These are phyloP conservation scores for Termitomyces sp. DNA, from an alignment of 768 basidiomycete species.

Conservation along the genomic window DNA sequence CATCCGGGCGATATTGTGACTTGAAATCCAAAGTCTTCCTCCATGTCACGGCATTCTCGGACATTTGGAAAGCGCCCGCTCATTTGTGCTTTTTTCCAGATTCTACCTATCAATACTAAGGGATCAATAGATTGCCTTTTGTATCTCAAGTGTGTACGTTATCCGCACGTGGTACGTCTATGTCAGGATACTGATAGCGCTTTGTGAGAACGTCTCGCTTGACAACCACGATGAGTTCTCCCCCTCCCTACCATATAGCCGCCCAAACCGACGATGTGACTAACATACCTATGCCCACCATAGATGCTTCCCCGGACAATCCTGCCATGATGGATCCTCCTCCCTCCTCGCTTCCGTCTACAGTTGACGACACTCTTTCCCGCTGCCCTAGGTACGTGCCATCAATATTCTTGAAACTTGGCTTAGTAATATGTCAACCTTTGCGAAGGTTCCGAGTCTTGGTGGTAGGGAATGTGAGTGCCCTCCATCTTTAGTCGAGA, in stretches of 20 bases:
- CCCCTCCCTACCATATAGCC: background rate
- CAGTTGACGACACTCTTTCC: background rate
- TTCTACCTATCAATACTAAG: background rate
- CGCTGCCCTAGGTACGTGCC: background rate
- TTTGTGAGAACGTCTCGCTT: background rate
- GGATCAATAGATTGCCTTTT: background rate
- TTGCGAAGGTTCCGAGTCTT: background rate
- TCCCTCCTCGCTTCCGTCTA: background rate
- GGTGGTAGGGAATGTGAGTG: constrained; percentile 2
- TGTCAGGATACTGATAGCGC: background rate
- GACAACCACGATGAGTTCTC: background rate
- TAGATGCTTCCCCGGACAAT: background rate
- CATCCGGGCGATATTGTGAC: too few species aligned
- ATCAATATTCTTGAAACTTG: background rate
- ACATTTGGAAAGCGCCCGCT: background rate
- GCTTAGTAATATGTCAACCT: background rate
- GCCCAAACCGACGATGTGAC: background rate
- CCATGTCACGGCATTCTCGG: background rate
- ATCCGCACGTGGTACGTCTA: background rate
- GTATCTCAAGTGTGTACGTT: background rate
- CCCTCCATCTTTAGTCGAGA: background rate
- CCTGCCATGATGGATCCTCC: background rate
- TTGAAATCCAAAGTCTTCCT: background rate
- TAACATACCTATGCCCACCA: background rate
- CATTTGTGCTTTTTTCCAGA: too few species aligned